These are phyloP conservation scores for Candida maesae DNA, from an alignment of 805 yeast genomes.

Conservation along the genomic window DNA sequence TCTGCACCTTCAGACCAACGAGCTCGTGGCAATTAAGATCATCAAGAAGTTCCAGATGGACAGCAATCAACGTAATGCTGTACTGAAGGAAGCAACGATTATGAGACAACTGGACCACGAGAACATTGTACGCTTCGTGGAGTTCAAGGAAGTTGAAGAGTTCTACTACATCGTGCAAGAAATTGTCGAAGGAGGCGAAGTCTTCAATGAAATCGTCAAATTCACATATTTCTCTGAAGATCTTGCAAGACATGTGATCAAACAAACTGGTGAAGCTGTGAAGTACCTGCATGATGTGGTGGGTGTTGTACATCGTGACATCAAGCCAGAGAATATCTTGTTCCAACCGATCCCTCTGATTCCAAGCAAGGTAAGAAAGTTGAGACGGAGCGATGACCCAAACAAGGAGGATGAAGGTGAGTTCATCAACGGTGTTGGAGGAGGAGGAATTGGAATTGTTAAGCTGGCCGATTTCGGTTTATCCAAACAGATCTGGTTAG, in stretches of 20 bases:
- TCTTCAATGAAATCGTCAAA: constrained; percentile 63
- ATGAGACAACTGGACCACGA: constrained; percentile 52
- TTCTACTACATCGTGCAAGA: constrained; percentile 74
- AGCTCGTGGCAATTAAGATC: constrained; percentile 67
- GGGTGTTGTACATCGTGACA: constrained; percentile 80
- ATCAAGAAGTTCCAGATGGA: constrained; percentile 49
- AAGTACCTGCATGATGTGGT: constrained; percentile 66
- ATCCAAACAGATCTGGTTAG: constrained; percentile 75
- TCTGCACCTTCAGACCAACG: constrained; percentile 38
- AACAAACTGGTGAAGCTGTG: constrained; percentile 61
- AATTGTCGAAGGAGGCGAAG: constrained; percentile 72
- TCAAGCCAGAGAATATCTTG: constrained; percentile 75
- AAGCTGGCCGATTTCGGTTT: constrained; percentile 95
- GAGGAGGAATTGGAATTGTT: constrained; percentile 86
- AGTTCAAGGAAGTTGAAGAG: constrained; percentile 51
- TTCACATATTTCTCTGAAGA: constrained; percentile 65
- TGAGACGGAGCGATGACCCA: constrained; percentile 60
- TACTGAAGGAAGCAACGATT: constrained; percentile 35
- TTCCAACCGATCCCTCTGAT: constrained; percentile 55
- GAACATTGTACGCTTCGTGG: constrained; percentile 55
- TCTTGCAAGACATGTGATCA: constrained; percentile 56
- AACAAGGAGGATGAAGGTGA: constrained; percentile 84
- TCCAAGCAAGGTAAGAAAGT: constrained; percentile 30
- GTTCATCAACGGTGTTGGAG: constrained; percentile 77
- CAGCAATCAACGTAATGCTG: constrained; percentile 39